A percentile compares a stretch with the other conserved stretches of the same genome.
phyloP scores from a whole-genome alignment of 2,329 filamentous ascomycete species.

The Aspergillus terreus region DNA sequence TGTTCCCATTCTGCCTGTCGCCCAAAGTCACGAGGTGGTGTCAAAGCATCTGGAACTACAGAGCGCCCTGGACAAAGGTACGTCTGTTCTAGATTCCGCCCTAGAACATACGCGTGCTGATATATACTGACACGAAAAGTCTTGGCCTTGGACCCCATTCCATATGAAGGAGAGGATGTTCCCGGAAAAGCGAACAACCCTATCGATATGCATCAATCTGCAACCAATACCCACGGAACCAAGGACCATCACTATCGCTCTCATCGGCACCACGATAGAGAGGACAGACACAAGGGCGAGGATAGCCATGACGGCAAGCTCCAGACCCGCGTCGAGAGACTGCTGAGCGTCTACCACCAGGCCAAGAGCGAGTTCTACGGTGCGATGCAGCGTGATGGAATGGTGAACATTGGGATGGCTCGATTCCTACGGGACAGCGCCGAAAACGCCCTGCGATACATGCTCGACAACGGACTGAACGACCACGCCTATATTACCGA shows the following conservation, averaged over 20 bases:
- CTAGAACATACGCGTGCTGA: neutral
- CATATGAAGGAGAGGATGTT: neutral
- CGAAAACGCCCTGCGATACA: conserved; percentile 37
- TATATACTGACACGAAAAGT: neutral
- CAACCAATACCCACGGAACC: neutral
- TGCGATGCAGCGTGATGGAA: conserved; percentile 20
- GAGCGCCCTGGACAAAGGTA: conserved; percentile 22
- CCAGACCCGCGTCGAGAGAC: conserved; percentile 8
- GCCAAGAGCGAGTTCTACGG: conserved; percentile 37
- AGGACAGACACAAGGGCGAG: neutral
- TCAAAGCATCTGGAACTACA: conserved; percentile 25
- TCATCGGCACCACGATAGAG: neutral
- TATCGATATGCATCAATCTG: neutral
- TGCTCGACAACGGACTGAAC: conserved; percentile 20
- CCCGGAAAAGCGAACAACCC: neutral
- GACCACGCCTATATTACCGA: conserved; percentile 30
- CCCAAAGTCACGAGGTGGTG: conserved; percentile 22
- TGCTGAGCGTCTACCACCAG: conserved; percentile 31
- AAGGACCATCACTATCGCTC: neutral
- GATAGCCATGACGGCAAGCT: neutral
- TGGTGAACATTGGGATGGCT: conserved; percentile 23
- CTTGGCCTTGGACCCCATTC: neutral
- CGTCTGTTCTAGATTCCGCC: neutral
- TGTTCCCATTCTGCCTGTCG: conserved; percentile 12
- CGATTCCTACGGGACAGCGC: conserved; percentile 44